A percentile compares a stretch with the other conserved stretches of the same genome.
These are phyloP conservation scores for Suillus plorans DNA, from an alignment of 768 basidiomycete genomes.

Conservation along the genomic window DNA sequence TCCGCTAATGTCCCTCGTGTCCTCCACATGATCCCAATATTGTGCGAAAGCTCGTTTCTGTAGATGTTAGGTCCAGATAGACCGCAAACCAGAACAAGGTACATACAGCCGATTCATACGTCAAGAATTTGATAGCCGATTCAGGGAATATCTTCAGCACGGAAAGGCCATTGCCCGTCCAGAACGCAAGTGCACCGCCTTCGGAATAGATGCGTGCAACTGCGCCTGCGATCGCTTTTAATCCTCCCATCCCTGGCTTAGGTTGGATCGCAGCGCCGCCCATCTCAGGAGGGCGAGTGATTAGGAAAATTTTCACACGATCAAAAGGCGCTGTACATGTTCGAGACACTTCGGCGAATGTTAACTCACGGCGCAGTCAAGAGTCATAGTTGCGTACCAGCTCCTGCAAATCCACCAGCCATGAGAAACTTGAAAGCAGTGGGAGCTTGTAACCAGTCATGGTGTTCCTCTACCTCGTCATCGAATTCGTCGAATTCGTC, in stretches of 20 bases:
- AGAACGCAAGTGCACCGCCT: constrained; percentile 88
- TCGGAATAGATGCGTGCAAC: constrained; percentile 83
- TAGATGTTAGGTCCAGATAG: constrained; percentile 16
- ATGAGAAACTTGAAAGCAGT: constrained; percentile 86
- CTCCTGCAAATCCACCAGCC: constrained; percentile 94
- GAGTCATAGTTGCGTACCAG: constrained; percentile 54
- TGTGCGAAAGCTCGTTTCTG: constrained; percentile 94
- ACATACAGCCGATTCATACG: constrained; percentile 91
- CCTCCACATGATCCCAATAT: constrained; percentile 89
- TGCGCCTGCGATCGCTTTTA: constrained; percentile 69
- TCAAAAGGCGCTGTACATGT: constrained; percentile 98
- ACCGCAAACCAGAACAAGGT: constrained; percentile 17
- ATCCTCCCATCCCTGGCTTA: constrained; percentile 47
- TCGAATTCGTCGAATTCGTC: constrained; percentile 43
- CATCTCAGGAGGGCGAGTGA: constrained; percentile 80
- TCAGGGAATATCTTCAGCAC: constrained; percentile 96
- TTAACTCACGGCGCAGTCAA: background rate
- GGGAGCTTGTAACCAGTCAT: constrained; percentile 60
- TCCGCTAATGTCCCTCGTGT: constrained; percentile 85
- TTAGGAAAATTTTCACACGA: constrained; percentile 93
- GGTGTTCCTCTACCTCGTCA: constrained; percentile 62
- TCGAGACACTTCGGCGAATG: constrained; percentile 72
- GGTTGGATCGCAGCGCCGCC: constrained; percentile 50
- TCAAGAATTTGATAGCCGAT: constrained; percentile 97
- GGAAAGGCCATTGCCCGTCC: constrained; percentile 97